Evolutionary conservation across 176 grass and related monocot genomes (phyloP), one percentile per base, ranked within the genome.

Genomic region (Cenchrus purpureus): DNA sequence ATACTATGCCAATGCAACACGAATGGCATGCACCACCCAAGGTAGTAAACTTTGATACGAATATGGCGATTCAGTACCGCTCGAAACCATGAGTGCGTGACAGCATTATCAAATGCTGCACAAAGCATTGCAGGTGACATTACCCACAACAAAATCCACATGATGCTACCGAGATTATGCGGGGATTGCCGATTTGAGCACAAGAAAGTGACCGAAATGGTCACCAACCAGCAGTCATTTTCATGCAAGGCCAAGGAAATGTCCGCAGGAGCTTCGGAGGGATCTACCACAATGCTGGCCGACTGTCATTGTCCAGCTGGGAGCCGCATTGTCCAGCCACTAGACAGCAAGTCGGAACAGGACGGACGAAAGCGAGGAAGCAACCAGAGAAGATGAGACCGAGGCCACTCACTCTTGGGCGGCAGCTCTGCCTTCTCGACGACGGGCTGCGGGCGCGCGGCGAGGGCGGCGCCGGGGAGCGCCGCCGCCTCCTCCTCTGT

Each of bases 341-440:
- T 31, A 19, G 8, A 48, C 71, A 89, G 10, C 44, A 10, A 25
- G 71, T 79, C 43, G 37, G n/a, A 78, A 80, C 54, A 84, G 22
- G 25, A 6, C 12, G 12, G 55, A 29, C 14, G 69, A 90, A 76
- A 83, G 59, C 55, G 68, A 89, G 58, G 4, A 66, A 78, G 52
- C 63, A 15, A 85, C 4, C 16, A 58, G 51, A 69, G 50, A 4
- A 54, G 28, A 32, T 0, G 8, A 60, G 43, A 65, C n/a, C 16
- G 20, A 1, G 51, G 49, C 12, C 48, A 87, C 96, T 95, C 83
- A 99, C 97, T 94, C 82, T 97, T 90, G 37, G 91, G 86, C 52
- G 88, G 97, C 71, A 92, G 74, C 8, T 11, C 59, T 9, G 81
- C 74, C 85, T 68, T 94, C 4, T 96, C 81, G 61, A 89, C 88